Evolutionary conservation across 179 eudicot genomes (phyloP), one percentile per base, ranked within the genome.

Genomic region (Kewa caespitosa): DNA sequence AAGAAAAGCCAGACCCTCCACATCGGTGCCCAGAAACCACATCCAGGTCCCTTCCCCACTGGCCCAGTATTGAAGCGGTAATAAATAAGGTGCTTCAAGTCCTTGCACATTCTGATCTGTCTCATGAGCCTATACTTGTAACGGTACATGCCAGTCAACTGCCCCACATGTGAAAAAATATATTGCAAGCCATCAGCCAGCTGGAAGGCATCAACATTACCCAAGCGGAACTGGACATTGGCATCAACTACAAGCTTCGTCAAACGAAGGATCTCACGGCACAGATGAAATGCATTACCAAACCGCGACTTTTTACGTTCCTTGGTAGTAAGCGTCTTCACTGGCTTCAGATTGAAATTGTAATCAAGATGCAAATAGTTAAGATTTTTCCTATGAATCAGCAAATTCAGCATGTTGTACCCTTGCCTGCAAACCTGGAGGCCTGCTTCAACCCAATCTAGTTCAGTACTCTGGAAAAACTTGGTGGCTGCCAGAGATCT

Each of bases 1-100:
- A 95, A 95, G 86, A 95, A 95, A 85, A 95, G 87, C 99, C 99
- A 95, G 6, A 95, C 99, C 86, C 99, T 90, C 99, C 99, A 95
- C 99, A 95, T 95, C 20, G 99, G 98, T 17, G 99, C 99, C 99
- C 99, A 95, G 70, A 95, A 86, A 28, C 99, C 99, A 91, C 99
- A 95, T 48, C 99, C 99, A 87, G 99, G 99, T 65, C 99, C 99
- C 83, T 95, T 95, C 54, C 99, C 99, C 80, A 95, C 99, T 1
- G 99, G 99, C 63, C 99, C 99, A 66, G 99, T 95, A 82, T 95
- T 95, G 76, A 95, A 95, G 42, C 99, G 97, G 77, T 95, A 95
- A 77, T 95, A 95, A 63, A 95, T 95, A 74, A 95, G 84, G 81
- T 95, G 99, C 88, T 95, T 95, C 92, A 95, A 76, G 82, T 95